Evolutionary conservation across 345 rosid species (phyloP), one percentile per base, ranked within the genome.

Genomic region (Gossypium thurberi): DNA sequence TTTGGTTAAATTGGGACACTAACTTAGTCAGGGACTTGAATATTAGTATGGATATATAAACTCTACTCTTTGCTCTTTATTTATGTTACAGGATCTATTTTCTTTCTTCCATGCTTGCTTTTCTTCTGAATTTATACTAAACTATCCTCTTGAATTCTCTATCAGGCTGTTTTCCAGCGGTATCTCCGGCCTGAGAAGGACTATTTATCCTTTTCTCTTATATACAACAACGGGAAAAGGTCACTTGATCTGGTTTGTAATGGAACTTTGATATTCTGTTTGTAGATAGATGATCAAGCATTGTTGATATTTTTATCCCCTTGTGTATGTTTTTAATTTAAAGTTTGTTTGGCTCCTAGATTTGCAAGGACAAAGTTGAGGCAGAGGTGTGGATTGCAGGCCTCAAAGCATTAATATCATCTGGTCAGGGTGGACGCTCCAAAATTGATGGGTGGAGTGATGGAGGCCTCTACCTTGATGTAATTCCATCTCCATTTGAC

Each of bases 401-500:
- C 74, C 84, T 92, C 21, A 92, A 88, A 78, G 85, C 94, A 74
- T 74, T 89, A 75, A 85, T 89, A 82, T 75, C 96, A 66, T 75
- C 86, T 73, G 92, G 91, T 78, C 97, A 90, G 70, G 93, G 86
- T 71, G 98, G 98, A 52, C 97, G 98, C 59, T 87, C 97, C 51
- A 94, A 92, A 84, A 94, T 94, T 77, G 98, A 94, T 83, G 94
- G 98, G 73, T 83, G 98, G 98, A 83, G 78, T 84, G 93, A 92
- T 77, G 96, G 96, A 66, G 84, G 98, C 79, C 89, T 92, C 79
- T 89, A 84, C 76, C 81, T 89, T 75, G 94, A 90, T 81, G 98
- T 94, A 85, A 85, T 85, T 66, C 59, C 77, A 60, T 70, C 70
- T 75, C 51, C 53, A 57, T 43, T 46, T 57, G 20, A 69, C 69